Evolutionary conservation across 495 filamentous ascomycete genomes (phyloP), one percentile per base, ranked within the genome.

Genomic region (Aspergillus olivimuriae): DNA sequence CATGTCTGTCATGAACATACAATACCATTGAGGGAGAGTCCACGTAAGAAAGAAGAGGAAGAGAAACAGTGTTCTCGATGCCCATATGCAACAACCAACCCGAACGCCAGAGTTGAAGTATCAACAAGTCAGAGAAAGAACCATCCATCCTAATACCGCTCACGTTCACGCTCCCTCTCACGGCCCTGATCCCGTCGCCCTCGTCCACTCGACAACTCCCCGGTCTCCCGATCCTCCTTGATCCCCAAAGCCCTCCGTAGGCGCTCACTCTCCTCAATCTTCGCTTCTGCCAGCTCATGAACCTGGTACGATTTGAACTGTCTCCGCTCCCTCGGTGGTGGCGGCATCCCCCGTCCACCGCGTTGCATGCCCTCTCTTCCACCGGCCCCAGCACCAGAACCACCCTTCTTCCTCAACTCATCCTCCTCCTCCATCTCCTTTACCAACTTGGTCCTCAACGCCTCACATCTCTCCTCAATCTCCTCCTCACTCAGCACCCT

Each of bases 201-300:
- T 57, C 75, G 72, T 50, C 36, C 15, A 44, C 46, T 49, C 18
- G 40, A 41, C 81, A 59, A 62, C 84, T 94, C 86, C 22, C 86
- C 87, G 53, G 92, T 91, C 65, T 94, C 84, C 62, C 91, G 87
- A 70, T 94, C 80, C 66, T 83, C 82, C 50, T 79, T 77, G 50
- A 97, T 95, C 36, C 89, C 89, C 60, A 99, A 74, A 19, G 92
- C 92, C 65, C 78, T 88, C 47, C 90, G 68, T 58, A 97, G 70
- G 63, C 85, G 72, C 73, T 96, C 89, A 61, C 82, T 94, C 76
- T 99, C 91, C 61, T 86, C 83, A 57, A 94, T 90, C 80, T 99
- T 99, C 41, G 90, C 91, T 59, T 89, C 83, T 18, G 92, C 92
- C 53, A 94, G 65, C 66, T 97, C 91, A 76, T 99, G 92, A 18